Evolutionary conservation across 2,329 filamentous ascomycete species (phyloP).

Genomic region (Aspergillus tanneri): DNA sequence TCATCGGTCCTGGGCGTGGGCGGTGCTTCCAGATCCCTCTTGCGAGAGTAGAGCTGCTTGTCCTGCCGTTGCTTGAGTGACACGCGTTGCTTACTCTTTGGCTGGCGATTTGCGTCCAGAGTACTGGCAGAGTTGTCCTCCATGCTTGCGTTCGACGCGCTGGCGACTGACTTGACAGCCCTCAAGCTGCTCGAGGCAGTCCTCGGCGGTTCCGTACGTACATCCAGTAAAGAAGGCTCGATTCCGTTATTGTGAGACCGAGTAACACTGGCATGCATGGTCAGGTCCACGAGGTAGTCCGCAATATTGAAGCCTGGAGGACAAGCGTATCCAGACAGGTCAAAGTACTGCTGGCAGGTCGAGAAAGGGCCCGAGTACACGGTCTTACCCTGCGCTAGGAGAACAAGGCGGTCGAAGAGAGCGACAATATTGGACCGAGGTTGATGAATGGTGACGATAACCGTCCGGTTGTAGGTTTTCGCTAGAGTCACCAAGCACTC

Average conservation of each 20-base stretch:
- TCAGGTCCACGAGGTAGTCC: conserved; percentile 94
- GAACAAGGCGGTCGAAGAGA: conserved; percentile 88
- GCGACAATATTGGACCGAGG: conserved; percentile 97
- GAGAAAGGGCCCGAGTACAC: conserved; percentile 92
- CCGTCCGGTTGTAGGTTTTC: conserved; percentile 93
- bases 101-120: conserved; percentile 62
- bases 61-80: conserved; percentile 87
- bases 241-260: conserved; percentile 56
- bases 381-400: conserved; percentile 82
- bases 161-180: conserved; percentile 87
- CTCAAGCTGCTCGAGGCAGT: conserved; percentile 82
- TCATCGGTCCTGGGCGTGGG: conserved; percentile 64
- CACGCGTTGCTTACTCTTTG: conserved; percentile 68
- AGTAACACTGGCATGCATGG: conserved; percentile 81
- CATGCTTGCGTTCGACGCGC: conserved; percentile 72
- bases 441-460: conserved; percentile 98
- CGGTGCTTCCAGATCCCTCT: conserved; percentile 59
- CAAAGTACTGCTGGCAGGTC: conserved; percentile 88
- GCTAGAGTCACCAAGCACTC: conserved; percentile 93
- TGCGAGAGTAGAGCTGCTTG: conserved; percentile 82
- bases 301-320: conserved; percentile 98
- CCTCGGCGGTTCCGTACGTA: conserved; percentile 59
- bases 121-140: conserved; percentile 64
- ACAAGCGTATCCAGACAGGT: conserved; percentile 85
- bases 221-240: conserved; percentile 55